Evolutionary conservation across 139 green algal species (phyloP).

Genomic region (Zygnema circumcarinatum): DNA sequence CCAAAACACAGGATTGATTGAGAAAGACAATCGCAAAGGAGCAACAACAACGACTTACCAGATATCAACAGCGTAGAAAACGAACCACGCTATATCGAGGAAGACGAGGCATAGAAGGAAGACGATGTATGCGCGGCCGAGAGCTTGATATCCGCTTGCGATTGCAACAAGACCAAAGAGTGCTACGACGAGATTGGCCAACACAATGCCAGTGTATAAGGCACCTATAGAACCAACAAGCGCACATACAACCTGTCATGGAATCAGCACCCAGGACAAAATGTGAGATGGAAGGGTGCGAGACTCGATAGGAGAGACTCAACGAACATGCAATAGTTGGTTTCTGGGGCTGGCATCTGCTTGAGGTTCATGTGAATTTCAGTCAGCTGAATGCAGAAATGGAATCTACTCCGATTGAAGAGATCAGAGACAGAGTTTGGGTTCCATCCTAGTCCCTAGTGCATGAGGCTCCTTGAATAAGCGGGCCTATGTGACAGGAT

Average conservation of each 20-base stretch:
- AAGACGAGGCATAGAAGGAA: slow-evolving; percentile 10
- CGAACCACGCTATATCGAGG: slow-evolving; percentile 25
- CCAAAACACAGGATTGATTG: no score
- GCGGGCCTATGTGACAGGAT: no score
- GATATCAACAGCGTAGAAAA: slow-evolving; percentile 18
- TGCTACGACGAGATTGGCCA: slow-evolving; percentile 27
- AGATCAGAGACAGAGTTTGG: no score
- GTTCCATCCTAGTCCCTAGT: no score
- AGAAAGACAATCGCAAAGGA: no score
- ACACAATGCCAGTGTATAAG: slow-evolving; percentile 15
- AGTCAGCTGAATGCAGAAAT: no score
- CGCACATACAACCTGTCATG: slow-evolving; percentile 1
- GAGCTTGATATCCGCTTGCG: slow-evolving; percentile 30
- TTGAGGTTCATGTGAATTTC: no score
- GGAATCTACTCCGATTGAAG: no score
- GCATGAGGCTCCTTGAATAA: no score
- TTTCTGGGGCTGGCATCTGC: no score
- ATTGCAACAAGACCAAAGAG: slow-evolving; percentile 44
- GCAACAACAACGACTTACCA: slow-evolving; percentile 30
- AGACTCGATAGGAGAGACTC: background rate
- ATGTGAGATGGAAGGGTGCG: background rate
- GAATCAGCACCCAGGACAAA: background rate
- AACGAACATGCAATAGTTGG: no score
- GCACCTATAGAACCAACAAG: background rate
- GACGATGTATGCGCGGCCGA: slow-evolving; percentile 17